Percentiles rank a stretch among this genome's conserved stretches.
phyloP scores from a whole-genome alignment of 768 basidiomycete species.

The Lactarius deliciosus region DNA sequence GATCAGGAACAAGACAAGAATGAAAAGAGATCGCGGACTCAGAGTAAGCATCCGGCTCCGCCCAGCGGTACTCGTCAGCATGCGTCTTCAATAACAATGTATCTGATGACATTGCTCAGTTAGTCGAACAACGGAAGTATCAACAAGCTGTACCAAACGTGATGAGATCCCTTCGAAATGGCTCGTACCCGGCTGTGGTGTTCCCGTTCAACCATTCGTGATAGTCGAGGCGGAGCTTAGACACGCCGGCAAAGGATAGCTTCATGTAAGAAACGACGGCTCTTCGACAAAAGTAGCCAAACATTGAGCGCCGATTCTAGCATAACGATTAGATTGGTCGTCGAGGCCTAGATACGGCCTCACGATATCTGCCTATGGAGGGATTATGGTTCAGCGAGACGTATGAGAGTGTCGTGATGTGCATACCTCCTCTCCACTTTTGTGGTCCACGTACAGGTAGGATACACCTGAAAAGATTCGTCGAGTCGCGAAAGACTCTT shows the following conservation, averaged over 20 bases:
- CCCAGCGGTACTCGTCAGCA: conserved; percentile 28
- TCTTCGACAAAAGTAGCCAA: conserved; percentile 79
- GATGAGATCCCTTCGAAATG: conserved; percentile 26
- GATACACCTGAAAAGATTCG: conserved; percentile 22
- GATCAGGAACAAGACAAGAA: conserved; percentile 26
- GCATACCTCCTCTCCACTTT: conserved; percentile 25
- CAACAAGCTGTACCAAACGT: conserved; percentile 21
- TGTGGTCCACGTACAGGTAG: conserved; percentile 29
- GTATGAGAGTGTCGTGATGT: neutral
- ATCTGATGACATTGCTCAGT: conserved; percentile 17
- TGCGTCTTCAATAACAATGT: conserved; percentile 32
- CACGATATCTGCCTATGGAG: conserved; percentile 25
- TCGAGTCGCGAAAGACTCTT: neutral
- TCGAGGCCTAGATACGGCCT: conserved; percentile 12
- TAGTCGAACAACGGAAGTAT: neutral
- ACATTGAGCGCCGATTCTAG: conserved; percentile 72
- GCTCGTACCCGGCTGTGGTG: conserved; percentile 47
- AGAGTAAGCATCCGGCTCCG: conserved; percentile 25
- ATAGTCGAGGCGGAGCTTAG: conserved; percentile 65
- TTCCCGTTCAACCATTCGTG: conserved; percentile 59
- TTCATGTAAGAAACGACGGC: conserved; percentile 75
- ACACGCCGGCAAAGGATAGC: conserved; percentile 71
- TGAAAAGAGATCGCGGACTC: conserved; percentile 14
- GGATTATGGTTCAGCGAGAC: conserved; percentile 29
- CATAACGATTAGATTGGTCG: neutral